Evolutionary conservation across 2,329 filamentous ascomycete genomes (phyloP), one percentile per base, ranked within the genome.

Genomic region (Nigrograna mackinnonii): DNA sequence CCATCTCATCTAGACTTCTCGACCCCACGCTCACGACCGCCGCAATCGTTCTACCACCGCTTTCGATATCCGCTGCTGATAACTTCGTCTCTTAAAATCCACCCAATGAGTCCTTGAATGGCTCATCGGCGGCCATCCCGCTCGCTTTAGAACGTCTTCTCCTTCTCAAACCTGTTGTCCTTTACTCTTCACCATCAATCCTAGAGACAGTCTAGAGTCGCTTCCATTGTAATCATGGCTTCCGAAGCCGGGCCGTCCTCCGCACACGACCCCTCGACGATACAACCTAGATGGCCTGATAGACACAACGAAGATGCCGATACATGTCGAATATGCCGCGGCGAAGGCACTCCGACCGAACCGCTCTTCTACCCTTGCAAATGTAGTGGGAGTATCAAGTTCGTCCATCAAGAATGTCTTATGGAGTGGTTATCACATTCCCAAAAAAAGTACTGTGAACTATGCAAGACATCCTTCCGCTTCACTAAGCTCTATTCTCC

Each of bases 341-440:
- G 89, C 39, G 95, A 99, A 69, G 90, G 83, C 41, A 88, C 87
- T 1, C 70, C 79, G 4, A 81, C 88, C 4, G 94, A 97, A 64
- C 91, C 90, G 45, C 80, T 99, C 28, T 99, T 96, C 75, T 94
- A 95, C 65, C 94, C 94, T 5, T 99, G 94, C 84, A 96, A 96
- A 77, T 99, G 94, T 75, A 96, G 90, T 64, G 94, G 94, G 43
- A 97, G 92, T 72, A 99, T 99, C 74, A 96, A 96, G 74, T 96
- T 87, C 62, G 94, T 99, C 48, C 94, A 99, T 68, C 94, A 99
- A 71, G 89, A 95, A 67, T 99, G 94, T 68, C 75, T 99, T 70
- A 96, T 99, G 87, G 91, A 97, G 71, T 99, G 94, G 94, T 79
- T 99, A 17, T 92, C 91, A 37, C 95, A 99, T 70, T 97, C 94